Conservation (phyloP, 345 rosid genomes). For the Murraya paniculata region DNA sequence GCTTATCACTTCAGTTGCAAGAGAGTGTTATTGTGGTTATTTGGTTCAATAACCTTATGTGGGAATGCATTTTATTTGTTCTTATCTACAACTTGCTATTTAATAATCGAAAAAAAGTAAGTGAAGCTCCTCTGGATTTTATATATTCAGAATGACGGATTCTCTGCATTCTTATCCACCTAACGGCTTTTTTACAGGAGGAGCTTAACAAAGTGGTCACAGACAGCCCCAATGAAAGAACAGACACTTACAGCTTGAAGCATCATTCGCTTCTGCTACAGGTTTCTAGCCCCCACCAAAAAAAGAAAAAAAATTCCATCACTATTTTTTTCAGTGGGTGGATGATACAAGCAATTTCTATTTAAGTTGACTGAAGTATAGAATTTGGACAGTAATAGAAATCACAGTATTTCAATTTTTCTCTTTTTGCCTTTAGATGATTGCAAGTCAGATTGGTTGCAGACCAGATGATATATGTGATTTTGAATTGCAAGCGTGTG, state of each 20-base stretch:
- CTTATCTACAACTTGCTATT: background rate
- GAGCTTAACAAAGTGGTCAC: conserved; percentile 59
- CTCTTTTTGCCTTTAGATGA: conserved; percentile 40
- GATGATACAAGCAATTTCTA: background rate
- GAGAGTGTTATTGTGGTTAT: background rate
- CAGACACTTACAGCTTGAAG: conserved; percentile 30
- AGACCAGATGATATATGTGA: conserved; percentile 72
- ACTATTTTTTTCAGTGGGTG: background rate
- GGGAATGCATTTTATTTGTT: too few species aligned
- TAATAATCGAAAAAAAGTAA: background rate
- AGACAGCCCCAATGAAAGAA: conserved; percentile 35
- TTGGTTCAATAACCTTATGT: background rate
- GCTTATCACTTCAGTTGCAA: background rate
- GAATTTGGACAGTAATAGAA: conserved; percentile 3
- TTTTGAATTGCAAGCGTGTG: conserved; percentile 97
- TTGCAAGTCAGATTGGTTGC: conserved; percentile 64
- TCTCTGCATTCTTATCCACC: conserved; percentile 7
- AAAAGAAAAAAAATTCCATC: background rate
- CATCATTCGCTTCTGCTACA: conserved; percentile 76
- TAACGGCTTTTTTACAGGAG: conserved; percentile 44
- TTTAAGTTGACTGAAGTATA: background rate
- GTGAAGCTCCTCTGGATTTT: background rate
- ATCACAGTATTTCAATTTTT: conserved; percentile 12
- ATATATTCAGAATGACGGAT: background rate
- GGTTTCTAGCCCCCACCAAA: conserved; percentile 41